Percentiles rank a stretch among this genome's conserved stretches.
Conservation (phyloP, 2,329 filamentous ascomycete species). For the Aspergillus sp. region DNA sequence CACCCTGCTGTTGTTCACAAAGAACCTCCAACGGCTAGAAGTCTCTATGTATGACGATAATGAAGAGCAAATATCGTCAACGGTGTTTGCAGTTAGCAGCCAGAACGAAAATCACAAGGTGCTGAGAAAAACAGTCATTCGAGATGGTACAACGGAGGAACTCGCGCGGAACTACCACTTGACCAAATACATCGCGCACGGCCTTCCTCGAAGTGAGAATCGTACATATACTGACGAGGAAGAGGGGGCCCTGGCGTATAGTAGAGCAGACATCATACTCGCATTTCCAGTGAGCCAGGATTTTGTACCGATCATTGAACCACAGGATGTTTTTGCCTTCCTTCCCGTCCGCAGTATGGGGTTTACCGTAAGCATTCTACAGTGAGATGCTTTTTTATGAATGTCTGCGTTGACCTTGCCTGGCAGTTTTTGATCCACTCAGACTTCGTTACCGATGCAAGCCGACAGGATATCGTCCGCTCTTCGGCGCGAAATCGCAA, state of each 20-base stretch:
- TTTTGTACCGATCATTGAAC: constrained; percentile 38
- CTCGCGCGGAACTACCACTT: constrained; percentile 29
- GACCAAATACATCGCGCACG: constrained; percentile 28
- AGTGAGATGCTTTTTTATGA: not conserved
- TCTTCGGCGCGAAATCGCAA: constrained; percentile 38
- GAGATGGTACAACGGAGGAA: not conserved
- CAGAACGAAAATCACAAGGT: not conserved
- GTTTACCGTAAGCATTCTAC: constrained; percentile 41
- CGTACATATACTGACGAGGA: constrained; percentile 10
- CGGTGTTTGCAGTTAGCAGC: constrained; percentile 2
- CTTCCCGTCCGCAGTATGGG: constrained; percentile 47
- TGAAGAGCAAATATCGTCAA: constrained; percentile 4
- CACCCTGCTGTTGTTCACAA: constrained; percentile 47
- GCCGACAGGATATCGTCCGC: constrained; percentile 45
- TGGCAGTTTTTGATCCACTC: constrained; percentile 52
- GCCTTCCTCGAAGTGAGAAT: constrained; percentile 25
- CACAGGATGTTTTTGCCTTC: constrained; percentile 51
- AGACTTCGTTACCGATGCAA: constrained; percentile 53
- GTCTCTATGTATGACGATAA: constrained; percentile 17
- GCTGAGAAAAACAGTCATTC: not conserved
- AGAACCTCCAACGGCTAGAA: constrained; percentile 40
- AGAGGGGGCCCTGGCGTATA: not conserved
- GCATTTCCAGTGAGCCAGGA: constrained; percentile 49
- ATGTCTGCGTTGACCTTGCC: constrained; percentile 4
- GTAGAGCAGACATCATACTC: constrained; percentile 43